phyloP scores from a whole-genome alignment of 2,329 filamentous ascomycete genomes.

The Xylaria hypoxylon region DNA sequence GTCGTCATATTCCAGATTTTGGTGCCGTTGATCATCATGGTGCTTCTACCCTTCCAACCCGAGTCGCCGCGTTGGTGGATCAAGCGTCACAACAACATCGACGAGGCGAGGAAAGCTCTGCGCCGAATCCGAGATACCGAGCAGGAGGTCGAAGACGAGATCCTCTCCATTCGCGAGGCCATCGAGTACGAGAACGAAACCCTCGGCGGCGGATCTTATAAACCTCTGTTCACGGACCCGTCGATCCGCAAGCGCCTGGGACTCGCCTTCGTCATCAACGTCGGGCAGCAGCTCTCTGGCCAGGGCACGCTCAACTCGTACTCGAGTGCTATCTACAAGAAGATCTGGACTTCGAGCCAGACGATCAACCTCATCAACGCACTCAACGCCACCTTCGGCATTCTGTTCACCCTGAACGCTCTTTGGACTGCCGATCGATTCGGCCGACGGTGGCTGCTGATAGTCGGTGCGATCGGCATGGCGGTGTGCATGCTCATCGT shows the following conservation, averaged over 20 bases:
- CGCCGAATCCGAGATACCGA: constrained; percentile 71
- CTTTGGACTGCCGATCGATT: constrained; percentile 80
- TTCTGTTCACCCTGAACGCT: constrained; percentile 78
- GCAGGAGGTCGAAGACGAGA: constrained; percentile 74
- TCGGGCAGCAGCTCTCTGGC: constrained; percentile 77
- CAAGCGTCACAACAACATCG: constrained; percentile 68
- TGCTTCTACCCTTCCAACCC: constrained; percentile 72
- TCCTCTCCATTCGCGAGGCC: constrained; percentile 73
- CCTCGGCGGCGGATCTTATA: constrained; percentile 70
- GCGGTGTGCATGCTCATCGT: constrained; percentile 77
- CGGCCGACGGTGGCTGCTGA: constrained; percentile 76
- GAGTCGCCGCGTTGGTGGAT: constrained; percentile 78
- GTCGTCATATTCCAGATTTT: constrained; percentile 79
- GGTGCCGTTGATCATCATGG: constrained; percentile 71
- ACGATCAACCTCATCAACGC: constrained; percentile 80
- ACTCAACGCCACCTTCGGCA: constrained; percentile 78
- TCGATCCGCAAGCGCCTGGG: constrained; percentile 74
- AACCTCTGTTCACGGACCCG: constrained; percentile 75
- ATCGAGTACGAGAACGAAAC: constrained; percentile 79
- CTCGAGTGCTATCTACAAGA: constrained; percentile 79
- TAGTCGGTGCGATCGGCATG: constrained; percentile 76
- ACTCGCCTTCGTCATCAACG: constrained; percentile 74
- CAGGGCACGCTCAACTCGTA: constrained; percentile 80
- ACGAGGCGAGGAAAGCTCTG: constrained; percentile 69
- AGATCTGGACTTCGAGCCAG: constrained; percentile 69